Evolutionary conservation across 441 rosid genomes (phyloP).

Genomic region (Populus tomentosa): DNA sequence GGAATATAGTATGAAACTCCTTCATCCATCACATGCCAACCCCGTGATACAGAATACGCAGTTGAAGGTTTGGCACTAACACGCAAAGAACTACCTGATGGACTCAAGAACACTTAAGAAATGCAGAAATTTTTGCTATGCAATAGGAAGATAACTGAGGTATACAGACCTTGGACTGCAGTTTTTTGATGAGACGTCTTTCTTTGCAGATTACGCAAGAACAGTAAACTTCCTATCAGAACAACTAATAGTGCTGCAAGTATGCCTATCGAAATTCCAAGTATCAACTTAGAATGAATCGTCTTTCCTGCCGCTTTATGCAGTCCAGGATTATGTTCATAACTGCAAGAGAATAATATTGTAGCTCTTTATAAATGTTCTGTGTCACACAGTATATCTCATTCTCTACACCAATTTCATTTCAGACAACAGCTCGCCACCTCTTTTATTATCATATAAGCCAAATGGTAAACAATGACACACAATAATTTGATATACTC

Average conservation of each 20-base stretch:
- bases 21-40: slow-evolving; percentile 68
- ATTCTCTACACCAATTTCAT: neutral
- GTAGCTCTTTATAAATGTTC: slow-evolving; percentile 1
- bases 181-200: slow-evolving; percentile 27
- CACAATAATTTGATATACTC: slow-evolving; percentile 35
- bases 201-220: slow-evolving; percentile 35
- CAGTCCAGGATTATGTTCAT: slow-evolving; percentile 54
- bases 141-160: slow-evolving; percentile 4
- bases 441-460: neutral
- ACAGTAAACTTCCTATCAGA: slow-evolving; percentile 45
- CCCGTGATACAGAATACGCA: slow-evolving; percentile 51
- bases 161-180: slow-evolving; percentile 46
- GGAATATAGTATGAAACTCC: slow-evolving; percentile 68
- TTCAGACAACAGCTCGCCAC: neutral
- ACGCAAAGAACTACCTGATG: slow-evolving; percentile 47
- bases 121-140: neutral
- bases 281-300: slow-evolving; percentile 39
- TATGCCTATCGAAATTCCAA: slow-evolving; percentile 55
- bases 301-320: slow-evolving; percentile 42
- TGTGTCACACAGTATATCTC: neutral
- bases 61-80: slow-evolving; percentile 43
- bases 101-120: slow-evolving; percentile 14
- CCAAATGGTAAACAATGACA: neutral
- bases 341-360: slow-evolving; percentile 41
- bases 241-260: slow-evolving; percentile 47